Base-by-base conservation (phyloP, 116 monocot genomes). In the Dioscorea cayenensis region DNA sequence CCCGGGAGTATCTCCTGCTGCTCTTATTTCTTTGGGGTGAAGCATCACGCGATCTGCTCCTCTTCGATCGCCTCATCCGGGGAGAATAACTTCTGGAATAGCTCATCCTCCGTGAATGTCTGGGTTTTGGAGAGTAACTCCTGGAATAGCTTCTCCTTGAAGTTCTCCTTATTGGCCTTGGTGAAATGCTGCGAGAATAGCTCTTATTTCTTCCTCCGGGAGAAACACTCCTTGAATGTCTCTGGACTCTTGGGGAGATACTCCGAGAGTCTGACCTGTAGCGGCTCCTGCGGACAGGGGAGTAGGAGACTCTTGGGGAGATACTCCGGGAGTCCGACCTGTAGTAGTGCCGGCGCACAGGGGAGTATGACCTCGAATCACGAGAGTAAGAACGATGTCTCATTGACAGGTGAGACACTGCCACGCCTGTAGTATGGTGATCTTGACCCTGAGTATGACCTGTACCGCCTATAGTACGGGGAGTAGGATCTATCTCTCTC, bases 401-500 rank as follows among this genome's bases (percentile, higher is more conserved):
- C n/a, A 6, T 72, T 66, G 19, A 66, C 22, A 16, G 79, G 80
- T 6, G 86, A 83, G 5, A 76, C 61, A 36, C 72, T 70, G 49
- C 69, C 72, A 17, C 11, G 70, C 29, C 70, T 28, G 61, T 61
- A 60, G 60, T 66, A 76, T 14, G 78, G 71, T 28, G 82, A 82
- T 0, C 64, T 37, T 12, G 78, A 84, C 9, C 72, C 63, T 2
- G 73, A 83, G 0, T 72, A 36, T 23, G 50, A 25, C 25, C 82
- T 21, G 11, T 66, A 35, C 43, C 66, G 66, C 49, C 68, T 63
- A 59, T 76, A 60, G 60, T 70, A 52, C 25, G 84, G 82, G 17
- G 86, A 92, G 51, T 79, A 93, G 1, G 88, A 88, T 43, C 87
- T 55, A 14, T 79, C 75, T 16, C 83, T 78, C 2, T 81, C 83